A percentile compares a stretch with the other conserved stretches of the same genome.
Evolutionary conservation across 306 rosid genomes (phyloP).

Genomic region (Prunus salicina): DNA sequence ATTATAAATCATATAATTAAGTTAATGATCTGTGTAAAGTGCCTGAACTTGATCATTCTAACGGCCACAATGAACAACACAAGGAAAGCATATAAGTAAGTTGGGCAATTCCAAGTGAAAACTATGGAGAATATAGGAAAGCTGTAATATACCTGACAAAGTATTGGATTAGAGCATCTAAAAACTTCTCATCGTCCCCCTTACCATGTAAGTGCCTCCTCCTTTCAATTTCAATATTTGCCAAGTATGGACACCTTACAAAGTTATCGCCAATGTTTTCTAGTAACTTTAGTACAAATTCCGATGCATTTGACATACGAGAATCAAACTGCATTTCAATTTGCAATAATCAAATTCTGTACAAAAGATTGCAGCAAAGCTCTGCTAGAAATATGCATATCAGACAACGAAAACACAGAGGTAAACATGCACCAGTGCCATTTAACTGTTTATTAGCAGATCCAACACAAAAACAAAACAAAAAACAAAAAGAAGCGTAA

Average conservation of each 20-base stretch:
- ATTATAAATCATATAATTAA: slow-evolving; percentile 6
- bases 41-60: slow-evolving; percentile 3
- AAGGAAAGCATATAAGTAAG: not conserved
- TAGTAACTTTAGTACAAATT: slow-evolving; percentile 60
- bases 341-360: slow-evolving; percentile 26
- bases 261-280: slow-evolving; percentile 38
- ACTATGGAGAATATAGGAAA: not conserved
- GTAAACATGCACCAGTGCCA: slow-evolving; percentile 33
- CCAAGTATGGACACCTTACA: slow-evolving; percentile 77
- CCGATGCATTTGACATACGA: slow-evolving; percentile 65
- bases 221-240: slow-evolving; percentile 87
- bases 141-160: slow-evolving; percentile 50
- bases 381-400: slow-evolving; percentile 13
- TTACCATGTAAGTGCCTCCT: slow-evolving; percentile 63
- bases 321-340: slow-evolving; percentile 75
- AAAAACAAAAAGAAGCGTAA: not conserved
- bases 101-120: not conserved
- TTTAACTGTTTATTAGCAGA: not conserved
- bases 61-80: not conserved
- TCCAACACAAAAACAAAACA: not conserved
- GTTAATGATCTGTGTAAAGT: not conserved
- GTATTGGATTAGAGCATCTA: slow-evolving; percentile 65
- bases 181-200: slow-evolving; percentile 54
- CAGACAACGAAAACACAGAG: slow-evolving; percentile 9
- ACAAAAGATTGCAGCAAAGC: slow-evolving; percentile 2